phyloP scores from a whole-genome alignment of 2,329 filamentous ascomycete genomes.

The Hypoxylon sp. region DNA sequence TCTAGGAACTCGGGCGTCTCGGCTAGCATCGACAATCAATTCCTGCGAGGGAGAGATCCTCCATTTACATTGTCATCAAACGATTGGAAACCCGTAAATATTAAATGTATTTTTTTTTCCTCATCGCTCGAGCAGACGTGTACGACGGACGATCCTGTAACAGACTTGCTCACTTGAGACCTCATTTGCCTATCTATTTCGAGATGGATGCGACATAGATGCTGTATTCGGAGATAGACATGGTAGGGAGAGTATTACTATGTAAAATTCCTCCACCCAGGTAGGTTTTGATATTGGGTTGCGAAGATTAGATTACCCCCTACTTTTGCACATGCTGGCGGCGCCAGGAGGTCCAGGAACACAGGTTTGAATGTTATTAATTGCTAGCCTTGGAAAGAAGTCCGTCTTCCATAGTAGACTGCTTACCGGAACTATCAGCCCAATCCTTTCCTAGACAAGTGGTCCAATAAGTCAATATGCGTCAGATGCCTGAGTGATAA shows the following conservation, averaged over 20 bases:
- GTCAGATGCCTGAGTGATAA: slow-evolving; percentile 28
- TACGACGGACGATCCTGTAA: slow-evolving; percentile 32
- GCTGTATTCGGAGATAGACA: slow-evolving; percentile 28
- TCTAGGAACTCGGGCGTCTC: slow-evolving; percentile 39
- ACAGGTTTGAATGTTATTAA: slow-evolving; percentile 23
- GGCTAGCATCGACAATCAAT: slow-evolving; percentile 33
- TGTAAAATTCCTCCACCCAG: slow-evolving; percentile 32
- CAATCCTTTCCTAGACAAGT: slow-evolving; percentile 33
- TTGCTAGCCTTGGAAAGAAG: slow-evolving; percentile 41
- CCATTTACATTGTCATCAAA: slow-evolving; percentile 21
- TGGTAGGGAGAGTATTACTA: slow-evolving; percentile 6
- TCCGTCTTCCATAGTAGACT: slow-evolving; percentile 29
- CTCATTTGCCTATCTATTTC: slow-evolving; percentile 34
- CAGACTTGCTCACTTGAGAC: slow-evolving; percentile 31
- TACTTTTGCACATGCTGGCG: slow-evolving; percentile 35
- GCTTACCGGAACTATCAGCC: slow-evolving; percentile 37
- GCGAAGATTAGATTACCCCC: slow-evolving; percentile 39
- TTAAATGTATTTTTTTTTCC: slow-evolving; percentile 17
- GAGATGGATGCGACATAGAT: slow-evolving; percentile 27
- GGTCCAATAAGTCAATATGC: slow-evolving; percentile 23
- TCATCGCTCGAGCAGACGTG: slow-evolving; percentile 20
- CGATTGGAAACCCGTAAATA: slow-evolving; percentile 26
- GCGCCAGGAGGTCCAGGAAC: slow-evolving; percentile 27
- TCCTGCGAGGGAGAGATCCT: slow-evolving; percentile 18
- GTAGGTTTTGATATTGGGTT: slow-evolving; percentile 37